phyloP scores from a whole-genome alignment of 2,329 filamentous ascomycete species.

The Metarhizium guizhouense region DNA sequence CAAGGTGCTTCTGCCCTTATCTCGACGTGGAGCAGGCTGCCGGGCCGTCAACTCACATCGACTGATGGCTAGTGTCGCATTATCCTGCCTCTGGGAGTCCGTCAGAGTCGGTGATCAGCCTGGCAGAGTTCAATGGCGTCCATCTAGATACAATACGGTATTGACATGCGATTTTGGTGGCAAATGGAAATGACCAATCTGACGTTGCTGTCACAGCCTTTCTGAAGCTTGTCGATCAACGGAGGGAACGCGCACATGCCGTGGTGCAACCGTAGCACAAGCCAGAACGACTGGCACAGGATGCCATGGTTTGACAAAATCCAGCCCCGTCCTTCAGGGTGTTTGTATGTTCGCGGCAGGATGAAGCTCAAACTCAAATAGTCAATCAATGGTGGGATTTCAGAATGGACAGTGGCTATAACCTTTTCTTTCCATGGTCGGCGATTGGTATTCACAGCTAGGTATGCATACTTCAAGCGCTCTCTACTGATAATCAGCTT shows the following conservation, averaged over 20 bases:
- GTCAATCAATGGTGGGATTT: neutral
- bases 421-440: too few relatives aligned
- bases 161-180: neutral
- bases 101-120: neutral
- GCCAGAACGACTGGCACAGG: neutral
- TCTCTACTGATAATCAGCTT: too few relatives aligned
- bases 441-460: too few relatives aligned
- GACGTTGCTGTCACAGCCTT: neutral
- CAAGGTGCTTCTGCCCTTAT: conserved; percentile 29
- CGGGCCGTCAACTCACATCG: conserved; percentile 6
- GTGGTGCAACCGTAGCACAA: neutral
- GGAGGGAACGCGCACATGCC: neutral
- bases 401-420: neutral
- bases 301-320: neutral
- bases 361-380: neutral
- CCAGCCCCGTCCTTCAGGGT: neutral
- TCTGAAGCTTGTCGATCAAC: neutral
- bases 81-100: neutral
- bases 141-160: neutral
- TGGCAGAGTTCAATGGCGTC: neutral
- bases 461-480: too few relatives aligned
- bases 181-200: neutral
- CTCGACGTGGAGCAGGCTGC: conserved; percentile 18
- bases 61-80: conserved; percentile 10
- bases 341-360: neutral